A percentile compares a stretch with the other conserved stretches of the same genome.
Conservation (phyloP, 2,329 filamentous ascomycete species). For the Magnaporthiopsis incrustans region DNA sequence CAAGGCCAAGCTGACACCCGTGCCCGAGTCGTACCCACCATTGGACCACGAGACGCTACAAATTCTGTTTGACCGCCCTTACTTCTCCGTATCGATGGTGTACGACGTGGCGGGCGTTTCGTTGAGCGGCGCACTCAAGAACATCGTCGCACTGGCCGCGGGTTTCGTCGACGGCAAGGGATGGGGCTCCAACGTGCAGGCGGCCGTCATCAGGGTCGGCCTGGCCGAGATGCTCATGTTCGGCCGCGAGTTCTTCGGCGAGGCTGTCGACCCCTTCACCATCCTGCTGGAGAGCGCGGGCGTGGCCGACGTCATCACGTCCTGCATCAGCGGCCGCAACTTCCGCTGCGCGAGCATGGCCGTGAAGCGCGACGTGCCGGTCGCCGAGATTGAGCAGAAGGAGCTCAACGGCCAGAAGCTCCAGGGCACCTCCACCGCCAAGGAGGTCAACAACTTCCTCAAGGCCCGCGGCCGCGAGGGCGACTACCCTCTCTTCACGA, state of each 20-base stretch:
- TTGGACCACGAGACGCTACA: constrained; percentile 79
- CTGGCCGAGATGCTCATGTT: constrained; percentile 96
- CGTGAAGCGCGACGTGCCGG: constrained; percentile 67
- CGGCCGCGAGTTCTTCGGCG: constrained; percentile 83
- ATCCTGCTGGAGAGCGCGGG: constrained; percentile 97
- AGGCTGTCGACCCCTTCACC: constrained; percentile 71
- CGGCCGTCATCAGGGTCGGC: constrained; percentile 95
- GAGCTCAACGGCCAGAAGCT: constrained; percentile 96
- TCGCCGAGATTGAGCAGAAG: constrained; percentile 79
- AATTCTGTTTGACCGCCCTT: constrained; percentile 85
- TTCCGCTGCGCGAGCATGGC: constrained; percentile 89
- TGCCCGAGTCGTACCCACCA: constrained; percentile 76
- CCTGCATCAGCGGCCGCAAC: constrained; percentile 85
- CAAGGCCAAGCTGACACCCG: constrained; percentile 61
- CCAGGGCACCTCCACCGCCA: constrained; percentile 86
- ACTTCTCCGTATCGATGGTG: constrained; percentile 95
- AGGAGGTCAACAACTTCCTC: constrained; percentile 85
- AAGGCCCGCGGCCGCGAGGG: constrained; percentile 68
- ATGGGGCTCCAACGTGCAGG: constrained; percentile 98
- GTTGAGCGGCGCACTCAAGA: constrained; percentile 89
- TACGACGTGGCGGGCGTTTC: constrained; percentile 95
- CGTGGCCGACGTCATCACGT: constrained; percentile 92
- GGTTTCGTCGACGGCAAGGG: constrained; percentile 93
- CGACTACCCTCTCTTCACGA: constrained; percentile 88
- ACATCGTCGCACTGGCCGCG: constrained; percentile 88